Percentiles rank a stretch among this genome's conserved stretches.
These are phyloP conservation scores for Trichomonas gallinae DNA, from an alignment of 208 protist genomes.

Conservation along the genomic window DNA sequence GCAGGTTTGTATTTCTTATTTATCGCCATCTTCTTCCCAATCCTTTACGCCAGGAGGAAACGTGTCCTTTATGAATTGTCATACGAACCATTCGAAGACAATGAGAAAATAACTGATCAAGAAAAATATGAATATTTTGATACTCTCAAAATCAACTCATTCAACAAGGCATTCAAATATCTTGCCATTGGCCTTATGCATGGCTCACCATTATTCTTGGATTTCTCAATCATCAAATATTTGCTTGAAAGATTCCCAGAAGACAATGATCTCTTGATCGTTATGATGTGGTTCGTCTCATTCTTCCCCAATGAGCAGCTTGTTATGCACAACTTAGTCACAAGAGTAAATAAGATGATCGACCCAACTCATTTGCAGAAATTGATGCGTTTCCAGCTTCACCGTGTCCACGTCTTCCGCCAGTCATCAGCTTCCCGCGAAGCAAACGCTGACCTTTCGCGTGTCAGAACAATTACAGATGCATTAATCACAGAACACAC, in stretches of 20 bases:
- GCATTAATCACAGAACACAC: background rate
- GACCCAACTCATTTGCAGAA: background rate
- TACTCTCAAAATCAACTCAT: background rate
- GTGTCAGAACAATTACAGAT: background rate
- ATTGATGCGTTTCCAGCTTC: background rate
- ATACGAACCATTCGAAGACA: background rate
- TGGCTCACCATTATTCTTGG: background rate
- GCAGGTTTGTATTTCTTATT: background rate
- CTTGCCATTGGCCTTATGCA: background rate
- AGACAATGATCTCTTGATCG: background rate
- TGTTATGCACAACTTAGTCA: background rate
- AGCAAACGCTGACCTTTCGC: background rate
- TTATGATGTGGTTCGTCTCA: background rate
- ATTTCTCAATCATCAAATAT: background rate
- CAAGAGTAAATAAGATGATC: background rate
- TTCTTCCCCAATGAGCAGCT: background rate
- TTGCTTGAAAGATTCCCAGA: background rate
- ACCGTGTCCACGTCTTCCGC: background rate
- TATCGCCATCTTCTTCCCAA: background rate
- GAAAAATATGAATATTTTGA: background rate
- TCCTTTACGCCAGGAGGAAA: background rate
- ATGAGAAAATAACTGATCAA: background rate
- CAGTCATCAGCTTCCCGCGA: background rate
- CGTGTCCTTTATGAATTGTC: background rate
- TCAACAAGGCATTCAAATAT: background rate